Conservation (phyloP, 106 monocot species). For the Acorus calamus region DNA sequence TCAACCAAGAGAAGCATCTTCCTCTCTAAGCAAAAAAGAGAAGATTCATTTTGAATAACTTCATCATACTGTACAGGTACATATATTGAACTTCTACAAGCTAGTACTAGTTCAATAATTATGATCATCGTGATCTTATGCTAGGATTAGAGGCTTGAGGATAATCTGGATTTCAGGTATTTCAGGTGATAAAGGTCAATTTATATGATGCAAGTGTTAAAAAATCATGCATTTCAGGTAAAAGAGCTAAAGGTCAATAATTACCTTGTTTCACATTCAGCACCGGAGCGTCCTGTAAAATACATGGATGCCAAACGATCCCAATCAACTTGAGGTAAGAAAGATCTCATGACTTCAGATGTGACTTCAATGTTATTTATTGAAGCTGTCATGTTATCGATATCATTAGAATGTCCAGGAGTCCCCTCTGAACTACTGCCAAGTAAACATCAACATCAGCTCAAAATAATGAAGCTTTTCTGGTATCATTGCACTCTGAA, state of each 20-base stretch:
- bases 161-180: no score
- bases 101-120: no score
- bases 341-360: conserved; percentile 61
- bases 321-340: conserved; percentile 76
- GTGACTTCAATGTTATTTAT: conserved; percentile 45
- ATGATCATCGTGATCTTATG: no score
- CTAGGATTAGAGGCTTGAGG: no score
- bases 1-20: no score
- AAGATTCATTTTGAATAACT: no score
- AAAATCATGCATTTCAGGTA: not conserved
- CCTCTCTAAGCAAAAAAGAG: no score
- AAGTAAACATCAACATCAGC: not conserved
- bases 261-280: conserved; percentile 90
- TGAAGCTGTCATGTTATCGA: conserved; percentile 13
- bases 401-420: conserved; percentile 24
- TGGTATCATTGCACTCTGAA: no score
- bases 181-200: not conserved
- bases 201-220: not conserved
- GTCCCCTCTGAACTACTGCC: conserved; percentile 48
- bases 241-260: not conserved
- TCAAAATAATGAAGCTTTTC: not conserved
- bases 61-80: no score
- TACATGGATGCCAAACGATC: conserved; percentile 82
- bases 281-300: conserved; percentile 62
- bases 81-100: no score